Percentiles rank a stretch among this genome's conserved stretches.
Conservation (phyloP, 495 filamentous ascomycete species). For the Chaetomium fimeti region DNA sequence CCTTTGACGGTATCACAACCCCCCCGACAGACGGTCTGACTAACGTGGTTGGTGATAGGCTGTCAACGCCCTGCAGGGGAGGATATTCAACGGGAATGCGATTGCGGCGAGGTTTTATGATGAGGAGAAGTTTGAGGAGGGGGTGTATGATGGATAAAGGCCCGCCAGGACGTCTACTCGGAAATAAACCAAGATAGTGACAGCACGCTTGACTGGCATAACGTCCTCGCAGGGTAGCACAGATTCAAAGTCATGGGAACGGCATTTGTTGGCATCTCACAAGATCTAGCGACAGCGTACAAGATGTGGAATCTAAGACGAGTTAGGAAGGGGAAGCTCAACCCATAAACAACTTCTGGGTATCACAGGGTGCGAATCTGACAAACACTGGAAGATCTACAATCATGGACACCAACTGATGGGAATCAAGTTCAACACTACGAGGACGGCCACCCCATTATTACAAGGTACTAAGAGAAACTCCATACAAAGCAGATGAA, state of each 20-base stretch:
- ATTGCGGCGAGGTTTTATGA: conserved; percentile 80
- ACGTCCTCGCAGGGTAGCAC: too few relatives aligned
- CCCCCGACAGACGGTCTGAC: neutral
- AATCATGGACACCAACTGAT: neutral
- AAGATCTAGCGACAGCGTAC: too few relatives aligned
- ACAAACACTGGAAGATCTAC: too few relatives aligned
- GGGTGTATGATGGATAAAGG: conserved; percentile 53
- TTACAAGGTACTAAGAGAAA: conserved; percentile 19
- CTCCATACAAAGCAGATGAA: conserved; percentile 16
- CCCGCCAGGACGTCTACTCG: neutral
- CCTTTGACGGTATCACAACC: neutral
- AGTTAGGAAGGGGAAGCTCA: too few relatives aligned
- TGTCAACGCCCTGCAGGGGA: conserved; percentile 80
- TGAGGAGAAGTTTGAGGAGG: conserved; percentile 72
- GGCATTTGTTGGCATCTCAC: too few relatives aligned
- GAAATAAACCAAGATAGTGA: too few relatives aligned
- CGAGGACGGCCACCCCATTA: conserved; percentile 3
- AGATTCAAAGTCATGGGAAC: too few relatives aligned
- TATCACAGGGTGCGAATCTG: too few relatives aligned
- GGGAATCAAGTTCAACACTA: neutral
- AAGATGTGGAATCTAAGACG: too few relatives aligned
- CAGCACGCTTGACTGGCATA: too few relatives aligned
- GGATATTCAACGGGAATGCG: conserved; percentile 80
- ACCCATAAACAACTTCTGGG: too few relatives aligned
- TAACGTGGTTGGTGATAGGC: conserved; percentile 52